These are phyloP conservation scores for Gracilaria caudata DNA, from an alignment of 23 red algal species.

Conservation along the genomic window DNA sequence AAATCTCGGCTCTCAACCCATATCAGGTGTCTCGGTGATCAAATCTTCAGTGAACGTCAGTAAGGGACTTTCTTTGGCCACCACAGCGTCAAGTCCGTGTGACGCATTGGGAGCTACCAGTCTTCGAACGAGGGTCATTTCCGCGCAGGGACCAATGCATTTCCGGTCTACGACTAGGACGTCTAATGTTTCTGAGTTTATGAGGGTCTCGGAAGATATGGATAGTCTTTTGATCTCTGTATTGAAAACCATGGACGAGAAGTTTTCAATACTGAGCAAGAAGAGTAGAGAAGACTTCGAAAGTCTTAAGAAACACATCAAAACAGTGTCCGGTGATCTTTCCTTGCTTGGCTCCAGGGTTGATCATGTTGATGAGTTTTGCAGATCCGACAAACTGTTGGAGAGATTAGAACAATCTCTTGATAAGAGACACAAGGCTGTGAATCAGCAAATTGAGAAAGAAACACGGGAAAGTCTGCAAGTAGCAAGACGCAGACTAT, in stretches of 20 bases:
- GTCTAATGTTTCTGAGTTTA: background rate
- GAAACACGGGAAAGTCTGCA: background rate
- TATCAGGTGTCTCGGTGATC: background rate
- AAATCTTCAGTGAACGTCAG: background rate
- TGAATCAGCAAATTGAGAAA: background rate
- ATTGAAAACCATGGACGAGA: background rate
- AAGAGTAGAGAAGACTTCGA: background rate
- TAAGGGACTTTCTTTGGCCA: background rate
- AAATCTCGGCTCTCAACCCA: background rate
- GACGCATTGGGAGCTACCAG: background rate
- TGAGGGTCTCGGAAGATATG: background rate
- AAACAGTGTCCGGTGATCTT: background rate
- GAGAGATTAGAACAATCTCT: background rate
- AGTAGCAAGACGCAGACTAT: background rate
- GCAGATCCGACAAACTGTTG: background rate
- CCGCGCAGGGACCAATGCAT: background rate
- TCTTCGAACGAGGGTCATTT: background rate
- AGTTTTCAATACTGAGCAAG: background rate
- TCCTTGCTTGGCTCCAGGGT: background rate
- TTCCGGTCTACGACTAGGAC: background rate
- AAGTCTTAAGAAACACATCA: background rate
- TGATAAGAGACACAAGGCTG: too few species aligned
- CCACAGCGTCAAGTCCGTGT: background rate
- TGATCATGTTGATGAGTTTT: background rate
- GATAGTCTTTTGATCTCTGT: background rate